These are phyloP conservation scores for Phytophthora pistaciae DNA, from an alignment of 352 stramenopile species.

Conservation along the genomic window DNA sequence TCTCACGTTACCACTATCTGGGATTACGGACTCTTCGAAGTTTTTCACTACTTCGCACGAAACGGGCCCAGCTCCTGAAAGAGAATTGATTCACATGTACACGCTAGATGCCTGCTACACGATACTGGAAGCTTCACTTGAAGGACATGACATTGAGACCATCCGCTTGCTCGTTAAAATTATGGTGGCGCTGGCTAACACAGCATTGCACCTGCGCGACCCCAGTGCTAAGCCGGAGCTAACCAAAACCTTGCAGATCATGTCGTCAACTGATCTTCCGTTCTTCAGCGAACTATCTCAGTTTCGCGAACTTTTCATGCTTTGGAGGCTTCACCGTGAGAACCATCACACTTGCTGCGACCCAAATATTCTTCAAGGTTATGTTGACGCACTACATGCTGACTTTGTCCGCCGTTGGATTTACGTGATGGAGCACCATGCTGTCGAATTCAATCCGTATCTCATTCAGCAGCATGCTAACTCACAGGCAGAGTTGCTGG, in stretches of 20 bases:
- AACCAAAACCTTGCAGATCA: conserved; percentile 81
- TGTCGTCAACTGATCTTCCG: conserved; percentile 73
- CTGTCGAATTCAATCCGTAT: conserved; percentile 76
- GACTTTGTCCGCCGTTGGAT: conserved; percentile 64
- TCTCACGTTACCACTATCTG: conserved; percentile 18
- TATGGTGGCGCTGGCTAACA: conserved; percentile 60
- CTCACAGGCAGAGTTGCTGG: conserved; percentile 58
- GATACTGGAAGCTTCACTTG: conserved; percentile 41
- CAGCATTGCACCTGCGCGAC: conserved; percentile 48
- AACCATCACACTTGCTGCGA: conserved; percentile 58
- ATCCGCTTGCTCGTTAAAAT: conserved; percentile 49
- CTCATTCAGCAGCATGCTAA: conserved; percentile 66
- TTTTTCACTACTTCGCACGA: conserved; percentile 37
- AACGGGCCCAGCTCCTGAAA: conserved; percentile 29
- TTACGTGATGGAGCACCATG: conserved; percentile 46
- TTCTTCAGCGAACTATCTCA: conserved; percentile 70
- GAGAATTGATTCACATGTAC: conserved; percentile 52
- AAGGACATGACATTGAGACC: conserved; percentile 37
- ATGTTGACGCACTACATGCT: conserved; percentile 34
- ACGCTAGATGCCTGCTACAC: conserved; percentile 63
- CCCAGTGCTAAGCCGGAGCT: conserved; percentile 38
- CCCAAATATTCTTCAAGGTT: conserved; percentile 27
- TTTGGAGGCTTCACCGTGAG: conserved; percentile 73
- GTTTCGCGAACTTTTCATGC: conserved; percentile 63
- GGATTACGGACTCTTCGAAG: conserved; percentile 33